phyloP scores from a whole-genome alignment of 2,329 filamentous ascomycete species.

The Phaeosphaeriaceae sp. region DNA sequence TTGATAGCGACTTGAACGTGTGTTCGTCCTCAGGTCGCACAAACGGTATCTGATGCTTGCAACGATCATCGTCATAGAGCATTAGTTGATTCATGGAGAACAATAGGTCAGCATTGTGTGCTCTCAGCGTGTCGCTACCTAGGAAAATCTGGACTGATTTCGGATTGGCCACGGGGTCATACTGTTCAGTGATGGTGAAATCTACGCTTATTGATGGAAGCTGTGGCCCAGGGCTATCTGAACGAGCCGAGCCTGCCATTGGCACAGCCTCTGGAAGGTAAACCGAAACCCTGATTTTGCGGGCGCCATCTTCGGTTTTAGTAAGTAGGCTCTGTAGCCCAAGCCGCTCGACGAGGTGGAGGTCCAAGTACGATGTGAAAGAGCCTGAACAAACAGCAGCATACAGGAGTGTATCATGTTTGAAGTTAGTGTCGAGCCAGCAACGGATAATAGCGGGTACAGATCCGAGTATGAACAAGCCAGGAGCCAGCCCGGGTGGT shows the following conservation, averaged over 20 bases:
- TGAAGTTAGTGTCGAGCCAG: constrained; percentile 91
- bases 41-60: constrained; percentile 87
- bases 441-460: constrained; percentile 95
- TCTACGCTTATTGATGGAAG: constrained; percentile 81
- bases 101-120: constrained; percentile 87
- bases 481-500: constrained; percentile 77
- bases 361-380: constrained; percentile 82
- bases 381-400: constrained; percentile 93
- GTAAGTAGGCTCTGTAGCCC: constrained; percentile 71
- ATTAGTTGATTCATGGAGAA: constrained; percentile 92
- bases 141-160: constrained; percentile 83
- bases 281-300: constrained; percentile 77
- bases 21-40: constrained; percentile 88
- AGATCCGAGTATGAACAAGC: constrained; percentile 82
- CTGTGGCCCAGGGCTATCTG: constrained; percentile 74
- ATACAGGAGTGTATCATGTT: constrained; percentile 86
- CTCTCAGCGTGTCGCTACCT: constrained; percentile 84
- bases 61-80: constrained; percentile 83
- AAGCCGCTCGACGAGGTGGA: constrained; percentile 75
- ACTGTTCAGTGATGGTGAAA: constrained; percentile 74
- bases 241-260: constrained; percentile 74
- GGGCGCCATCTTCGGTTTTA: constrained; percentile 68
- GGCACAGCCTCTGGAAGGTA: constrained; percentile 92
- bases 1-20: constrained; percentile 78
- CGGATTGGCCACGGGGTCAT: constrained; percentile 55